A percentile compares a stretch with the other conserved stretches of the same genome.
These are phyloP conservation scores for Saccharomycopsis oosterbeekiorum DNA, from an alignment of 805 yeast species.

Conservation along the genomic window DNA sequence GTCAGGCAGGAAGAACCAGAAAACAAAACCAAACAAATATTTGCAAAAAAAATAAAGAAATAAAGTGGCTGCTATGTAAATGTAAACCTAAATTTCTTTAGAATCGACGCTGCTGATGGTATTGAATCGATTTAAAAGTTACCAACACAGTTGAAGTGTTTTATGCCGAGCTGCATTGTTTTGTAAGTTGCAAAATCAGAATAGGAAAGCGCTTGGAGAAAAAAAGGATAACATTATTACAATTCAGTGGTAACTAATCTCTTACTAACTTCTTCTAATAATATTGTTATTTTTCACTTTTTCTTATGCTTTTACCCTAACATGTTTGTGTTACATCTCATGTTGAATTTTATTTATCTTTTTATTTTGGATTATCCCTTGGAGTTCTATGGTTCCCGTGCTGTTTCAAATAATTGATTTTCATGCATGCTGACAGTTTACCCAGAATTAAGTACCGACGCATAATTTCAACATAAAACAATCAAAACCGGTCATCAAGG, in stretches of 20 bases:
- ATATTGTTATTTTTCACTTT: background rate
- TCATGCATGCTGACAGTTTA: background rate
- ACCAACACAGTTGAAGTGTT: no score
- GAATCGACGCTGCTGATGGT: no score
- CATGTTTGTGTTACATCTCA: background rate
- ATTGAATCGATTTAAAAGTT: no score
- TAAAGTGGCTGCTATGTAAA: no score
- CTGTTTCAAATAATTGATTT: background rate
- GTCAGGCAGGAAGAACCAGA: no score
- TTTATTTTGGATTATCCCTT: background rate
- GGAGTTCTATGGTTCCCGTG: no score
- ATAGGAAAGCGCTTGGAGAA: no score
- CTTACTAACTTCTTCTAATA: background rate
- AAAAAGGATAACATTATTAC: no score
- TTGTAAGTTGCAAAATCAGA: no score
- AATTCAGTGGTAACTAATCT: background rate
- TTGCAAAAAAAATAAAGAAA: background rate
- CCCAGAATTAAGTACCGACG: background rate
- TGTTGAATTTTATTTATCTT: background rate
- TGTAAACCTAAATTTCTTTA: no score
- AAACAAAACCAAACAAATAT: no score
- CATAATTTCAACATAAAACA: conserved; percentile 1
- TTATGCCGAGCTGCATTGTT: no score
- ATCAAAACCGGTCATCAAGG: background rate
- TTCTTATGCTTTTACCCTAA: background rate